Evolutionary conservation across 768 basidiomycete species (phyloP).

Genomic region (Boletus reticuloceps): DNA sequence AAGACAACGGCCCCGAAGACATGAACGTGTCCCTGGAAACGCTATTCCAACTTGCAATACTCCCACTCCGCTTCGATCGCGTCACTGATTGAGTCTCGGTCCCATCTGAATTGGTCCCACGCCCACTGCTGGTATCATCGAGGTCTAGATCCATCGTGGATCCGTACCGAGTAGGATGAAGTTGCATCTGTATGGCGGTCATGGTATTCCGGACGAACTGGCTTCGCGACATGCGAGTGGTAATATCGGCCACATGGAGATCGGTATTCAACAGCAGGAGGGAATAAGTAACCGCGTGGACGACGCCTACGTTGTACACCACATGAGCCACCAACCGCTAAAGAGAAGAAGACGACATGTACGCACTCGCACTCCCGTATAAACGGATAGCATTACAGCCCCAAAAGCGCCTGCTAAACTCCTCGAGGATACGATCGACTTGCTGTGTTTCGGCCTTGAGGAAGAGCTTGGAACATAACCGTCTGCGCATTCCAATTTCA

Average conservation of each 20-base stretch:
- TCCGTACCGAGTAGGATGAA: conserved; percentile 52
- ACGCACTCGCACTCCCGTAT: conserved; percentile 85
- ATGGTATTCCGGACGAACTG: conserved; percentile 95
- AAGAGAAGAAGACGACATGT: neutral
- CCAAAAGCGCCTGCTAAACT: conserved; percentile 88
- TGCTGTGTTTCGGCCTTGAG: conserved; percentile 97
- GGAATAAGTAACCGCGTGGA: conserved; percentile 94
- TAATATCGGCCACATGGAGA: conserved; percentile 90
- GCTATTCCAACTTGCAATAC: conserved; percentile 84
- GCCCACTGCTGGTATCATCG: conserved; percentile 65
- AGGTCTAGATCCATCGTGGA: conserved; percentile 63
- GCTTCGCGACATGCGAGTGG: conserved; percentile 82
- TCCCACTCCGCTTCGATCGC: conserved; percentile 75
- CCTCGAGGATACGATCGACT: conserved; percentile 93
- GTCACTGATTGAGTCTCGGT: conserved; percentile 44
- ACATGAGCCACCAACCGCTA: conserved; percentile 1
- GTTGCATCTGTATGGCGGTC: conserved; percentile 76
- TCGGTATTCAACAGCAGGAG: conserved; percentile 95
- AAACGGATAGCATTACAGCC: conserved; percentile 80
- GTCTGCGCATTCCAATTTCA: conserved; percentile 40
- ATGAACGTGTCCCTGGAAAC: conserved; percentile 58
- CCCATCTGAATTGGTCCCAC: conserved; percentile 54
- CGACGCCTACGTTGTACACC: conserved; percentile 56
- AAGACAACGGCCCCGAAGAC: conserved; percentile 37
- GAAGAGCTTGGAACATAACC: conserved; percentile 86